Evolutionary conservation across 495 filamentous ascomycete species (phyloP), one percentile per base, ranked within the genome.

Genomic region (Monascus purpureus): DNA sequence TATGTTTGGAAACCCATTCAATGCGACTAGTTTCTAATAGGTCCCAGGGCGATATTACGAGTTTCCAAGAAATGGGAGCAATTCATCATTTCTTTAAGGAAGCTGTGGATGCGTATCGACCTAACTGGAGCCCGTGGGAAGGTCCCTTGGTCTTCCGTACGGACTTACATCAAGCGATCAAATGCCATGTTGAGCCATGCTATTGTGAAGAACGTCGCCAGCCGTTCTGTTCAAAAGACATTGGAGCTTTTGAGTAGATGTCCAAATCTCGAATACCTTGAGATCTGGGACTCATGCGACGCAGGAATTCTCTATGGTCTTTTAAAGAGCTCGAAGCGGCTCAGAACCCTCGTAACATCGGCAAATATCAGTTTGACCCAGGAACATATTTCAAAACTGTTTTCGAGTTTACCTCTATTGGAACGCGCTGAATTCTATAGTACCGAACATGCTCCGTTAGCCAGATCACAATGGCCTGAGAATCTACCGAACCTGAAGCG

Each of bases 31-130:
- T 17, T 31, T 20, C 33, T 29, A 17, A 29, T 28, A 9, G 11
- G 13, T 23, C 15, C 8, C 29, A 70, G 68, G 8, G 54, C 47
- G 19, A 59, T 66, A 23, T 46, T 68, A 6, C 59, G 67, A 0
- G 71, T 77, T 5, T 70, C 61, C 6, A 68, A 63, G 46, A 33
- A 43, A 31, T 77, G 73, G 73, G 45, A 55, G 11, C 36, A 39
- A 3, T 61, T 69, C 23, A 43, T 75, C 3, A 49, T 46, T 22
- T 59, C 57, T 1, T 42, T 55, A 25, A 50, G 57, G 0, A 36
- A 46, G 6, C 45, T 73, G 0, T 77, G 71, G 71, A 58, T 47
- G 35, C 36, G 62, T 24, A 43, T 77, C 6, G 68, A 75, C 35
- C 50, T 76, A 15, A 58, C 54, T 3, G 41, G 42, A 1, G 63